Evolutionary conservation across 169 alveolate genomes (phyloP).

Genomic region (Plasmodium blacklocki): DNA sequence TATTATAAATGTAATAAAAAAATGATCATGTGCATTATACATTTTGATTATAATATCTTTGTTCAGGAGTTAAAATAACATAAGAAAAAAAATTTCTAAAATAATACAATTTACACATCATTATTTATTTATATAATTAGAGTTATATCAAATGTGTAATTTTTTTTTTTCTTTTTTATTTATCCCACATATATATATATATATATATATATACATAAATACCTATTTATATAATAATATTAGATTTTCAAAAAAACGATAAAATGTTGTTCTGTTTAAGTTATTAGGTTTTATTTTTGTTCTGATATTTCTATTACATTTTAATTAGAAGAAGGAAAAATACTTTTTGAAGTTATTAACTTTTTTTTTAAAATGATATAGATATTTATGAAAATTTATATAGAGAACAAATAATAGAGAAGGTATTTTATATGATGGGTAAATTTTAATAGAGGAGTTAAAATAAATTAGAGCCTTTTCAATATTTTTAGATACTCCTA

Average conservation of each 20-base stretch:
- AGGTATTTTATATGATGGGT: constrained; percentile 58
- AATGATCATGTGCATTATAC: no score
- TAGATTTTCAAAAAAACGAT: background rate
- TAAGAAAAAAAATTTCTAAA: no score
- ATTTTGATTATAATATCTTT: no score
- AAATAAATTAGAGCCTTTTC: constrained; percentile 55
- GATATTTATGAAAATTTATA: constrained; percentile 31
- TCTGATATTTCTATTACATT: no score
- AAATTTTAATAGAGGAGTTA: constrained; percentile 59
- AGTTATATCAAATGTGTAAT: no score
- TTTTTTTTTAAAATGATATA: constrained; percentile 33
- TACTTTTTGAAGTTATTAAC: constrained; percentile 10
- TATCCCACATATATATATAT: no score
- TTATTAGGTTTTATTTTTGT: no score
- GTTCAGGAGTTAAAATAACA: no score
- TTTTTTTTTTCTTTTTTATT: no score
- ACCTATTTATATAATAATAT: background rate
- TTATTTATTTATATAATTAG: no score
- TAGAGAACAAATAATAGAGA: constrained; percentile 43
- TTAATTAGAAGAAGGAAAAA: background rate
- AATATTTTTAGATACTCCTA: constrained; percentile 61
- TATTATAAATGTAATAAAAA: no score
- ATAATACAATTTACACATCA: no score
- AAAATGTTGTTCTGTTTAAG: background rate
- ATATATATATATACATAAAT: background rate